These are phyloP conservation scores for Phytophthora nicotianae DNA, from an alignment of 352 stramenopile genomes.

Conservation along the genomic window DNA sequence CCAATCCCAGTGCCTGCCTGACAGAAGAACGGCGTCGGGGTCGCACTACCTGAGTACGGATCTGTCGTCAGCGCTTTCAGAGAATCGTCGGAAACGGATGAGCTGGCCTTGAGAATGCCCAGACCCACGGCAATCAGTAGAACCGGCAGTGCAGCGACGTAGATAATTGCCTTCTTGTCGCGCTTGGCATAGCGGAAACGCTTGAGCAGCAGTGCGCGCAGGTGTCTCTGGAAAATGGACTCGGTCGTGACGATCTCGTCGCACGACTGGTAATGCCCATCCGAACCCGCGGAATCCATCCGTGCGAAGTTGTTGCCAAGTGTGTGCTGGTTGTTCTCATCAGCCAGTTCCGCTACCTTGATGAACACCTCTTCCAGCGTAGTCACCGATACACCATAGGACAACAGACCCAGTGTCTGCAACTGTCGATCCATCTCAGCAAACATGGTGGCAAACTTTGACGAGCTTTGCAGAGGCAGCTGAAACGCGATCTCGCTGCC, in stretches of 20 bases:
- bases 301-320: slow-evolving; percentile 35
- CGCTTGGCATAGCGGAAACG: slow-evolving; percentile 90
- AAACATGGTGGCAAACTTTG: background rate
- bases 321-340: slow-evolving; percentile 61
- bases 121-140: slow-evolving; percentile 81
- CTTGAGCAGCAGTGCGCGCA: slow-evolving; percentile 90
- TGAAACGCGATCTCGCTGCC: slow-evolving; percentile 82
- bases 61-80: slow-evolving; percentile 32
- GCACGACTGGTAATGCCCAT: background rate
- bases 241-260: slow-evolving; percentile 20
- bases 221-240: slow-evolving; percentile 51
- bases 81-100: slow-evolving; percentile 49
- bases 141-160: slow-evolving; percentile 72
- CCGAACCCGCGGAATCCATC: slow-evolving; percentile 5
- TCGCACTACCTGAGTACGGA: slow-evolving; percentile 27
- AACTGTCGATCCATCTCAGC: slow-evolving; percentile 1
- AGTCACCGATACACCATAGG: slow-evolving; percentile 90
- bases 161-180: slow-evolving; percentile 85
- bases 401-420: slow-evolving; percentile 45
- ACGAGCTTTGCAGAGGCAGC: slow-evolving; percentile 60
- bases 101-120: slow-evolving; percentile 66
- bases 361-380: slow-evolving; percentile 92
- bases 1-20: slow-evolving; percentile 23
- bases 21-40: slow-evolving; percentile 44
- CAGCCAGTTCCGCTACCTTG: slow-evolving; percentile 74